Conservation (phyloP, 23 red algal genomes). For the Gracilariopsis chorda region DNA sequence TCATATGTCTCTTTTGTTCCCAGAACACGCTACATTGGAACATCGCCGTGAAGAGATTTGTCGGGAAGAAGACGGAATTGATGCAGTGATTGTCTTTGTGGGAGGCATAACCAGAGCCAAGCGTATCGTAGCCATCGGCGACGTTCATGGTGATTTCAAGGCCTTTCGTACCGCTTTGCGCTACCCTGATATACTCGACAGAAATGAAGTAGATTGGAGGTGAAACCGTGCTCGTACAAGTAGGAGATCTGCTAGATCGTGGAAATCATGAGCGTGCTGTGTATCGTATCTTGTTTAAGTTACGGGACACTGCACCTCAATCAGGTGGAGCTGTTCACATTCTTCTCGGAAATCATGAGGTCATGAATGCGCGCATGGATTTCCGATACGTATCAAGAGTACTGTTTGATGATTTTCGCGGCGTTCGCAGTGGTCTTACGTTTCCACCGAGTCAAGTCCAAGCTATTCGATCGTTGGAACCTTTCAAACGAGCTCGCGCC, state of each 20-base stretch:
- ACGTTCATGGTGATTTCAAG: conserved; percentile 93
- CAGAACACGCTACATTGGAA: conserved; percentile 36
- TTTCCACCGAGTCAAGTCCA: conserved; percentile 8
- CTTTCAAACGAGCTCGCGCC: conserved; percentile 30
- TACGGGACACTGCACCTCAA: conserved; percentile 69
- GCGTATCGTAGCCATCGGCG: conserved; percentile 88
- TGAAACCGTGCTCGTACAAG: conserved; percentile 83
- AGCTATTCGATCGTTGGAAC: conserved; percentile 22
- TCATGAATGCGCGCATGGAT: conserved; percentile 95
- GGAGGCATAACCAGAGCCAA: no score
- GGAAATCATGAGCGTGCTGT: conserved; percentile 83
- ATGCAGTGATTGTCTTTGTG: no score
- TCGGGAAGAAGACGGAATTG: no score
- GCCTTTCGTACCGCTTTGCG: conserved; percentile 61
- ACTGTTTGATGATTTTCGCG: conserved; percentile 79
- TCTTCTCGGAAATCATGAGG: conserved; percentile 94
- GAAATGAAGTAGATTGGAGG: conserved; percentile 70
- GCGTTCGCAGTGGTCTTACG: not conserved
- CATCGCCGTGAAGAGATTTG: no score
- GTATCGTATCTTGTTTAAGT: conserved; percentile 68
- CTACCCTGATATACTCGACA: conserved; percentile 64
- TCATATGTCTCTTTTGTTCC: conserved; percentile 25
- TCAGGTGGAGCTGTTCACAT: conserved; percentile 83
- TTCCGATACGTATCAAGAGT: conserved; percentile 92
- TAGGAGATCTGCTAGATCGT: conserved; percentile 91